Conservation (phyloP, 495 filamentous ascomycete genomes). For the Tuber brumale region DNA sequence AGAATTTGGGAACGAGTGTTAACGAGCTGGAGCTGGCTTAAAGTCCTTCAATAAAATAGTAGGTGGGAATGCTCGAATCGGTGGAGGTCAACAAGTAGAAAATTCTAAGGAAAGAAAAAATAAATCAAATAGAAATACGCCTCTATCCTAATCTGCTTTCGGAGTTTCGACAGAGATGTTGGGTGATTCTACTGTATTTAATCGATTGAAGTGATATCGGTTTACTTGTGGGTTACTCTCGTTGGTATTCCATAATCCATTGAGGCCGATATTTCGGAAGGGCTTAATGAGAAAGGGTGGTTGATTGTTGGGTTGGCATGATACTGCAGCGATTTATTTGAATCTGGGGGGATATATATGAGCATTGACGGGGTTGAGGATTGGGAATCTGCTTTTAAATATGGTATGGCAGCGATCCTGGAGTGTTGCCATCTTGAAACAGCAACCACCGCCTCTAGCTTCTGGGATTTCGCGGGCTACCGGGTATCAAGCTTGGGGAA, state of each 20-base stretch:
- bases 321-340: background rate
- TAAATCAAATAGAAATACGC: background rate
- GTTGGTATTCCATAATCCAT: background rate
- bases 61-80: background rate
- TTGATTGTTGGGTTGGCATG: background rate
- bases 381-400: background rate
- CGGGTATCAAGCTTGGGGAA: background rate
- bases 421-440: background rate
- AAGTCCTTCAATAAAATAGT: background rate
- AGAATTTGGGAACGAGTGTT: background rate
- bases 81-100: background rate
- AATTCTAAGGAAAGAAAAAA: background rate
- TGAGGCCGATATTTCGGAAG: background rate
- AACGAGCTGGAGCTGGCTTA: background rate
- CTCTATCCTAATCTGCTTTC: background rate
- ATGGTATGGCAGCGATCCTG: background rate
- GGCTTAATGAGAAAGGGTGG: background rate
- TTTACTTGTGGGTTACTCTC: background rate
- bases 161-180: background rate
- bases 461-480: background rate
- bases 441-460: background rate
- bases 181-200: background rate
- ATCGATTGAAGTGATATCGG: background rate
- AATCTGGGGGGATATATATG: background rate
- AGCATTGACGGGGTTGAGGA: background rate